A percentile compares a stretch with the other conserved stretches of the same genome.
Evolutionary conservation across 2,329 filamentous ascomycete species (phyloP).

Genomic region (Xylariaceae sp.): DNA sequence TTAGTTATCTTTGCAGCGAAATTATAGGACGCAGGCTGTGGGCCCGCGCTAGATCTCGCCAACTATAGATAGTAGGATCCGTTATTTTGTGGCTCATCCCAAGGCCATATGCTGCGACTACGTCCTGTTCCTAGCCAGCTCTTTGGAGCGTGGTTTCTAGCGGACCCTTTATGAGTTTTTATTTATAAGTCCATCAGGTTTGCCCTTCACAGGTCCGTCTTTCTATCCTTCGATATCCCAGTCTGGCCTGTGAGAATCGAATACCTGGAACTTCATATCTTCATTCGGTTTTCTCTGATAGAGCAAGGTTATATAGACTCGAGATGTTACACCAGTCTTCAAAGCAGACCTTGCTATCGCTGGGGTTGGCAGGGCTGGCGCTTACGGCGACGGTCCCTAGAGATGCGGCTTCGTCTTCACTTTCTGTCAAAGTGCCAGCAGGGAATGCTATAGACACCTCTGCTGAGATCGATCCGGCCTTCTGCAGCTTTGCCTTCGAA

Average conservation of each 20-base stretch:
- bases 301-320: neutral
- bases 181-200: constrained; percentile 25
- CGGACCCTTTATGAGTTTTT: too few relatives aligned
- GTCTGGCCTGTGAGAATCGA: neutral
- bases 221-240: neutral
- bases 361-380: constrained; percentile 18
- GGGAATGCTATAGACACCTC: constrained; percentile 22
- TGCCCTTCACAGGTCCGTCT: constrained; percentile 8
- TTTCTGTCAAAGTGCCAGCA: constrained; percentile 22
- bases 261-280: neutral
- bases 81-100: neutral
- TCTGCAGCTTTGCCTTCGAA: constrained; percentile 40
- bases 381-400: constrained; percentile 25
- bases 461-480: constrained; percentile 30
- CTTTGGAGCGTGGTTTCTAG: constrained; percentile 10
- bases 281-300: neutral
- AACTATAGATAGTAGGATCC: neutral
- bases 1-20: neutral
- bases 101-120: constrained; percentile 17
- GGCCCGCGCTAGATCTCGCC: neutral
- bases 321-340: constrained; percentile 18
- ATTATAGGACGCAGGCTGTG: neutral
- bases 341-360: constrained; percentile 13
- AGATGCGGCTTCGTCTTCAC: constrained; percentile 4
- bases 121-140: constrained; percentile 10